phyloP scores from a whole-genome alignment of 176 grass and related monocot genomes.

The Rhipidocladum racemiflorum region DNA sequence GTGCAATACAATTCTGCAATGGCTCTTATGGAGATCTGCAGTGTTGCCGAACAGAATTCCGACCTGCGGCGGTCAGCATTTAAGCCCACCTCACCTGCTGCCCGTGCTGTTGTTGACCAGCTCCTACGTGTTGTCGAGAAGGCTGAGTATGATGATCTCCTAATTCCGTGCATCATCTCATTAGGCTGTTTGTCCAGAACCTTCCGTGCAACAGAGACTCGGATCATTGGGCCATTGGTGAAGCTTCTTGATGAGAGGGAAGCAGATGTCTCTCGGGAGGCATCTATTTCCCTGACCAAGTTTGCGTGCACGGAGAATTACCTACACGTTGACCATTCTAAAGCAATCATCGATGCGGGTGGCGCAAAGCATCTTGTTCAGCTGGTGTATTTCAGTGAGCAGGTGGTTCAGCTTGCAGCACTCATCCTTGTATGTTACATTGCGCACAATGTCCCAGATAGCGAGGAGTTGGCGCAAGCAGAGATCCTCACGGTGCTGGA shows the following conservation, averaged over 20 bases:
- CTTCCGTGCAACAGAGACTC: slow-evolving; percentile 90
- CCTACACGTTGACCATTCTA: slow-evolving; percentile 84
- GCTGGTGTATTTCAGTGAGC: slow-evolving; percentile 89
- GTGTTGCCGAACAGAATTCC: slow-evolving; percentile 67
- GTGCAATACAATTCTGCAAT: slow-evolving; percentile 89
- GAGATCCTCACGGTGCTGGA: slow-evolving; percentile 84
- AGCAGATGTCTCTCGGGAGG: slow-evolving; percentile 62
- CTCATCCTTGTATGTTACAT: slow-evolving; percentile 81
- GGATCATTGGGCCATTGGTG: slow-evolving; percentile 85
- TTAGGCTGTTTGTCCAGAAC: slow-evolving; percentile 91
- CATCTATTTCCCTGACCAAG: slow-evolving; percentile 64
- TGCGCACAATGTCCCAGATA: slow-evolving; percentile 80
- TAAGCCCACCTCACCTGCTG: slow-evolving; percentile 83
- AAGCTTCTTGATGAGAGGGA: slow-evolving; percentile 88
- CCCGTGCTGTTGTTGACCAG: slow-evolving; percentile 89
- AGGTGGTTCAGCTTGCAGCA: slow-evolving; percentile 71
- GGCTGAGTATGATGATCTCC: slow-evolving; percentile 82
- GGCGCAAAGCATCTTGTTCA: slow-evolving; percentile 90
- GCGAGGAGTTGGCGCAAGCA: slow-evolving; percentile 82
- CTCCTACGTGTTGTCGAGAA: slow-evolving; percentile 80
- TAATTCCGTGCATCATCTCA: slow-evolving; percentile 79
- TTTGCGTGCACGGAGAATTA: slow-evolving; percentile 75
- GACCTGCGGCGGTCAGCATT: slow-evolving; percentile 81
- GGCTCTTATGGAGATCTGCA: slow-evolving; percentile 95
- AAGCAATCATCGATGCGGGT: slow-evolving; percentile 70